Conservation (phyloP, 495 filamentous ascomycete genomes). For the Trichocladium antarcticum region DNA sequence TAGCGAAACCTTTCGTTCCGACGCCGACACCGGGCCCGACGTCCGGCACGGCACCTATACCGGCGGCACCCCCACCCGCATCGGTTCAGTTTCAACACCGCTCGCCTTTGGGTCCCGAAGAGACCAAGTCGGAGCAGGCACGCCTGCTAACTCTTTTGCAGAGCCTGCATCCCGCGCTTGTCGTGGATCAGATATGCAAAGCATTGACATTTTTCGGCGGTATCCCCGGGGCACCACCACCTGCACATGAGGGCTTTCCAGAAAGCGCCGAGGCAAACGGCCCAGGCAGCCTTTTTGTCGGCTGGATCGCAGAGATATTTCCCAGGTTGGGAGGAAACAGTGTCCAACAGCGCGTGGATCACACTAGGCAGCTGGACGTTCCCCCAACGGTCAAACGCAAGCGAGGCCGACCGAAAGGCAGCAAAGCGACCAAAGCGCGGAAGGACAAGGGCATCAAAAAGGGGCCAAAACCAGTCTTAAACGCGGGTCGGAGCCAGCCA, state of each 20-base stretch:
- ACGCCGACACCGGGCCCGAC: background rate
- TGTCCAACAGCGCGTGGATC: conserved; percentile 14
- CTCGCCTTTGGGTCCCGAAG: conserved; percentile 31
- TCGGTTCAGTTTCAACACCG: conserved; percentile 7
- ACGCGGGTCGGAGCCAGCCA: background rate
- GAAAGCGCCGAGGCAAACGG: conserved; percentile 45
- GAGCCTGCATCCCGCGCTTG: conserved; percentile 40
- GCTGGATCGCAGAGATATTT: conserved; percentile 49
- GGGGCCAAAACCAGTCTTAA: conserved; percentile 19
- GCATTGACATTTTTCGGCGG: conserved; percentile 49
- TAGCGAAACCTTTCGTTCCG: conserved; percentile 19
- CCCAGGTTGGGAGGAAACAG: conserved; percentile 31
- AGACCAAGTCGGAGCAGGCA: conserved; percentile 46
- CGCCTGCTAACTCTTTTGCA: conserved; percentile 42
- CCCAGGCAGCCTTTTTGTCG: conserved; percentile 44
- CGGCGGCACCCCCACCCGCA: no score
- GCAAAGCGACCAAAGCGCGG: conserved; percentile 39
- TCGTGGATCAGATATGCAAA: conserved; percentile 48
- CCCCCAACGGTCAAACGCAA: conserved; percentile 27
- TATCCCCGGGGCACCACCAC: conserved; percentile 44
- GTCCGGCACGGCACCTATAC: no score
- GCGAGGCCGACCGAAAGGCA: conserved; percentile 43
- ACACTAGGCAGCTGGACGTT: conserved; percentile 15
- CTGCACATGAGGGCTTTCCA: conserved; percentile 41
- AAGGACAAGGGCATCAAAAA: conserved; percentile 43